Conservation (phyloP, 176 grass and related monocot genomes). For the Aegilops tauschii region DNA sequence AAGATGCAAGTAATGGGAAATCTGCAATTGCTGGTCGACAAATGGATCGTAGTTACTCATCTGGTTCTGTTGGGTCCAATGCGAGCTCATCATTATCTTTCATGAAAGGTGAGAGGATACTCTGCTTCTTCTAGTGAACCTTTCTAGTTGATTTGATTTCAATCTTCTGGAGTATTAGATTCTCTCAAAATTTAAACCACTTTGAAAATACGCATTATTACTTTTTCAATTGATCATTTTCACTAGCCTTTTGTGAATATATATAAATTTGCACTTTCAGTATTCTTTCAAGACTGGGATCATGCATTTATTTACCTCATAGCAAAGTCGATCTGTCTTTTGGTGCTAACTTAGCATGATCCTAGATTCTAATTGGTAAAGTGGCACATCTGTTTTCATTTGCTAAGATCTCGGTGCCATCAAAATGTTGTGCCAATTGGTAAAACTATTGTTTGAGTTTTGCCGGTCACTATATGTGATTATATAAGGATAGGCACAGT, state of each 20-base stretch:
- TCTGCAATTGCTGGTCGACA: slow-evolving; percentile 12
- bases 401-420: slow-evolving; percentile 1
- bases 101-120: slow-evolving; percentile 57
- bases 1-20: slow-evolving; percentile 33
- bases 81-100: slow-evolving; percentile 61
- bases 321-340: not conserved
- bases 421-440: not conserved
- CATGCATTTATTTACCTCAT: not conserved
- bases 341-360: not conserved
- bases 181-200: not conserved
- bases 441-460: not conserved
- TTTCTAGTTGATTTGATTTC: slow-evolving; percentile 5
- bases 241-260: slow-evolving; percentile 7
- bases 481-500: not conserved
- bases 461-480: not conserved
- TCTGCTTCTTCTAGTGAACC: not conserved
- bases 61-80: slow-evolving; percentile 45
- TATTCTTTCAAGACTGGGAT: not conserved
- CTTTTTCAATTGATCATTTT: not conserved
- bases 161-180: not conserved
- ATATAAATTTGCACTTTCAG: not conserved
- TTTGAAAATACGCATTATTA: not conserved
- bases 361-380: not conserved
- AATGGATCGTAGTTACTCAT: slow-evolving; percentile 29
- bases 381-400: not conserved